Percentiles rank a stretch among this genome's conserved stretches.
Evolutionary conservation across 176 grass and related monocot species (phyloP).

Genomic region (Ensete ventricosum): DNA sequence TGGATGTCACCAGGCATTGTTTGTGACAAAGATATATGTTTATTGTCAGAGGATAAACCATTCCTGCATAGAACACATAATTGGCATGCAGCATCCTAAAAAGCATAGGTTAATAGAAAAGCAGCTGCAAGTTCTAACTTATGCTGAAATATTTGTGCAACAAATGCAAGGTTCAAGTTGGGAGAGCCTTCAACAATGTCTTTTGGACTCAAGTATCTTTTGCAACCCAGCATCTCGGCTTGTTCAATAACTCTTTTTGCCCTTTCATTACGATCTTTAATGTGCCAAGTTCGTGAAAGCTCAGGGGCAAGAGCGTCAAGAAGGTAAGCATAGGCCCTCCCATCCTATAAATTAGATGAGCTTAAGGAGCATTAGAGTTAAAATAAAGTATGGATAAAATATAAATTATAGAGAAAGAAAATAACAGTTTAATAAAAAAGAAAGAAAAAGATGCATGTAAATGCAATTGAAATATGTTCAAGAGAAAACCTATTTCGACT

Average conservation of each 20-base stretch:
- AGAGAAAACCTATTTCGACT: too few relatives aligned
- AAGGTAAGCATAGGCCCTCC: slow-evolving; percentile 97
- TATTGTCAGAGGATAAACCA: slow-evolving; percentile 72
- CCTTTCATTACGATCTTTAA: slow-evolving; percentile 67
- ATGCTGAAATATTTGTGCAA: slow-evolving; percentile 98
- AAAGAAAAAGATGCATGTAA: too few relatives aligned
- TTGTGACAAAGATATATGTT: slow-evolving; percentile 11
- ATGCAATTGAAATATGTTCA: too few relatives aligned
- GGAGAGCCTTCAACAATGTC: slow-evolving; percentile 95
- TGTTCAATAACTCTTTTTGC: slow-evolving; percentile 89
- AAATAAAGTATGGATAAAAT: neutral
- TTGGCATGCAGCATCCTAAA: neutral
- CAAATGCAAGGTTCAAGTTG: slow-evolving; percentile 99
- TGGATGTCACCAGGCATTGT: slow-evolving; percentile 59
- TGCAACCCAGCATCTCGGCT: slow-evolving; percentile 88
- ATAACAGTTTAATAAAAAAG: neutral
- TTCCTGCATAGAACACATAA: slow-evolving; percentile 41
- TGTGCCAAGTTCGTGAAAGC: slow-evolving; percentile 45
- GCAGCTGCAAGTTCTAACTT: slow-evolving; percentile 35
- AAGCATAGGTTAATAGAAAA: neutral
- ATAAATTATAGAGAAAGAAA: too few relatives aligned
- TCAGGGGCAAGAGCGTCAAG: slow-evolving; percentile 93
- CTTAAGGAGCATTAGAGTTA: neutral
- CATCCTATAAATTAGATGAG: slow-evolving; percentile 46
- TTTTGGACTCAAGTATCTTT: slow-evolving; percentile 86